Evolutionary conservation across 2,329 filamentous ascomycete species (phyloP).

Genomic region (Acephala macrosclerotiorum): DNA sequence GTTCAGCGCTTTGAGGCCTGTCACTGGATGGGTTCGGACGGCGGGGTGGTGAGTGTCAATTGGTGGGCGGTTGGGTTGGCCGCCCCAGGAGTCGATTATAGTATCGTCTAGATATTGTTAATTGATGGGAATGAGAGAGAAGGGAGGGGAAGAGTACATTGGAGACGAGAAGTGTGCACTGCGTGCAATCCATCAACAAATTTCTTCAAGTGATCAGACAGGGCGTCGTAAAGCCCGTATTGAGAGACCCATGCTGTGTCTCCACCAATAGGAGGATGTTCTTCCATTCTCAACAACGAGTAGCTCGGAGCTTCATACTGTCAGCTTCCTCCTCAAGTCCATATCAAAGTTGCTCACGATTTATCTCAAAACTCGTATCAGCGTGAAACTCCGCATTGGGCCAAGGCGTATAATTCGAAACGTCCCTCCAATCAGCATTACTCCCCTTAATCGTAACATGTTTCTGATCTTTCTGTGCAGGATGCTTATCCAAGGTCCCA

Average conservation of each 20-base stretch:
- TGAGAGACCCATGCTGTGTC: constrained; percentile 59
- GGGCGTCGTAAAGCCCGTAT: constrained; percentile 36
- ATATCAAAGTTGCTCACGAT: constrained; percentile 43
- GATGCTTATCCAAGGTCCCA: constrained; percentile 53
- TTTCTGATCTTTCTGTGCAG: constrained; percentile 49
- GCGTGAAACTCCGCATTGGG: constrained; percentile 52
- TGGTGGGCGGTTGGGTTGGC: constrained; percentile 38
- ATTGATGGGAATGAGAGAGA: neutral
- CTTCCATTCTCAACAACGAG: constrained; percentile 58
- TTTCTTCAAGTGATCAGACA: constrained; percentile 33
- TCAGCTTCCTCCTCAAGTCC: constrained; percentile 6
- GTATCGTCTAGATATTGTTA: constrained; percentile 14
- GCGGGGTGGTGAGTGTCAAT: constrained; percentile 42
- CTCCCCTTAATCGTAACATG: constrained; percentile 36
- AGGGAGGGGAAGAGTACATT: constrained; percentile 20
- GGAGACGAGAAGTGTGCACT: constrained; percentile 35
- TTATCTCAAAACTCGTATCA: constrained; percentile 59
- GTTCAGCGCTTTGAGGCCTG: constrained; percentile 38
- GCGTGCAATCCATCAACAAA: constrained; percentile 33
- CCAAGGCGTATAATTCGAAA: constrained; percentile 55
- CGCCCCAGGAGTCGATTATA: constrained; percentile 34
- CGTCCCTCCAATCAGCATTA: constrained; percentile 53
- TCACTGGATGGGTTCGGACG: constrained; percentile 43
- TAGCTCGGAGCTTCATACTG: constrained; percentile 51
- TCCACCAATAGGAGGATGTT: constrained; percentile 74